Conservation (phyloP, 768 basidiomycete species). For the Suillus alpinus region DNA sequence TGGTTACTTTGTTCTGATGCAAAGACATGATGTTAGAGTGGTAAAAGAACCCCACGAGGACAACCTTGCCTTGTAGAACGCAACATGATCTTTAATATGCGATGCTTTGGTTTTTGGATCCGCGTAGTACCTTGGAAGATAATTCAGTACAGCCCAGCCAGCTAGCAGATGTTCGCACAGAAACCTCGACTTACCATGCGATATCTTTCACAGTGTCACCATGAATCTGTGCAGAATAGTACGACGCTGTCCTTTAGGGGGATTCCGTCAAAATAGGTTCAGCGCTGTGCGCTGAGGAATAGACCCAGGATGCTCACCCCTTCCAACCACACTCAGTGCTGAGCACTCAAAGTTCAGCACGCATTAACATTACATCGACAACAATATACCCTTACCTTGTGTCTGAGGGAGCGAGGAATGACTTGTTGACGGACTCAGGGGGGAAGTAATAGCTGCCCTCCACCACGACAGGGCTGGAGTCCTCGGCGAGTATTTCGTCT, state of each 20-base stretch:
- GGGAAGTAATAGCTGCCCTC: constrained; percentile 79
- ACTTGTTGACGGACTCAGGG: constrained; percentile 45
- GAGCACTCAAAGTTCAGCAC: neutral
- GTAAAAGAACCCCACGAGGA: neutral
- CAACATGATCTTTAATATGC: constrained; percentile 63
- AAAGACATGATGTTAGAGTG: neutral
- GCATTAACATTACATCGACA: neutral
- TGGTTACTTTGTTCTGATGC: neutral
- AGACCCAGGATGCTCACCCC: constrained; percentile 43
- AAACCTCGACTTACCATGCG: constrained; percentile 52
- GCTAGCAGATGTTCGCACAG: neutral
- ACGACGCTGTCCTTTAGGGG: constrained; percentile 52
- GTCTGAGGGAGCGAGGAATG: constrained; percentile 46
- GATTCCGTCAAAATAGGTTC: neutral
- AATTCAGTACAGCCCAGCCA: neutral
- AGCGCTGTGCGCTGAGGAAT: neutral
- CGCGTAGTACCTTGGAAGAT: constrained; percentile 40
- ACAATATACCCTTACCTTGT: constrained; percentile 42
- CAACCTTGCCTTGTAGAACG: constrained; percentile 69
- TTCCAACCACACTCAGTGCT: constrained; percentile 71
- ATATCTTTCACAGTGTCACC: constrained; percentile 52
- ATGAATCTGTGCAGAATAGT: constrained; percentile 56
- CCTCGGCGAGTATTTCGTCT: constrained; percentile 56
- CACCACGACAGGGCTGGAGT: constrained; percentile 50
- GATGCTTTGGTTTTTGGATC: constrained; percentile 53